Evolutionary conservation across 768 basidiomycete genomes (phyloP), one percentile per base, ranked within the genome.

Genomic region (Phylloporus sp.): DNA sequence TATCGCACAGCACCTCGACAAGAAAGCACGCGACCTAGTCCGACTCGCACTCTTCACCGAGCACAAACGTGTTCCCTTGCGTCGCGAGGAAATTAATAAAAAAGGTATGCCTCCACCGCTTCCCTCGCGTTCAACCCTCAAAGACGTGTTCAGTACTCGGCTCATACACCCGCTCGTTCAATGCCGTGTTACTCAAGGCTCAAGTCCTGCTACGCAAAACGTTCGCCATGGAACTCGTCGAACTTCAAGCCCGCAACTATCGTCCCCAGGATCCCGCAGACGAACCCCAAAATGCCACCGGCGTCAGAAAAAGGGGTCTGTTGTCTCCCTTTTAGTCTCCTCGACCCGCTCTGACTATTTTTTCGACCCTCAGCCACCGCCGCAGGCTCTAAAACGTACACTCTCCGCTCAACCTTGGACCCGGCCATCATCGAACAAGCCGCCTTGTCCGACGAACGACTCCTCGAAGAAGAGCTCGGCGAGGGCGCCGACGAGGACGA

Each of bases 201-300:
- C 90, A 95, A 49, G 61, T 61, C 6, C 79, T 79, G 7, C 70
- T 96, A 5, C 68, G 69, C 13, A 71, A 72, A 13, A 81, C 77
- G 0, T 86, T 95, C 54, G 90, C 87, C 3, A 81, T 93, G 81
- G 89, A 95, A 56, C 74, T 96, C 8, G 81, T 84, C 22, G 87
- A 90, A 60, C 75, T 96, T 5, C 78, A 81, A 37, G 70, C 80
- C 0, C 78, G 82, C 20, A 79, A 60, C 33, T 60, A 61, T 75
- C 26, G 79, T 70, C 42, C 61, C 14, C 64, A 71, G 29, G 66
- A 60, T 34, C 28, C 50, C 5, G 64, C 57, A 11, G 75, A 76
- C 2, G 78, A 77, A 45, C 66, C 72, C 8, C 67, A 75, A 51
- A 75, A 71, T 29, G 74, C 75, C 14, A 78, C 77, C 3, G 79